Evolutionary conservation across 495 filamentous ascomycete genomes (phyloP).

Genomic region (Diplogelasinospora grovesii): DNA sequence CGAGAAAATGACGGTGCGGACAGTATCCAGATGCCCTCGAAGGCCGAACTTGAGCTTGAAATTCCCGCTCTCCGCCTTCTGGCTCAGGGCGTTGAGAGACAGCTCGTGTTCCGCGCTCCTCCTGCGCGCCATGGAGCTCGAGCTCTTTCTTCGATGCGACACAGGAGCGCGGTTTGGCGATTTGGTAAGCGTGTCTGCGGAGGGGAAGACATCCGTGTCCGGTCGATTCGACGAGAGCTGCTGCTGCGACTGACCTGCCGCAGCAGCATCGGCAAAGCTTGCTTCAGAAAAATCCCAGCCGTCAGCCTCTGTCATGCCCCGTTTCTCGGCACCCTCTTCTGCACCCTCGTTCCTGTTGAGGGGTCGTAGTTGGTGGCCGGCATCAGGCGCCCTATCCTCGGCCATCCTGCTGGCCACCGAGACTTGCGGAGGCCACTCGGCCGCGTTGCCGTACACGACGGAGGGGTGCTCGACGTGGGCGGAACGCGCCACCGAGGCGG

Average conservation of each 20-base stretch:
- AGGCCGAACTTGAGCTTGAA: conserved; percentile 94
- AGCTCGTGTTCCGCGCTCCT: conserved; percentile 51
- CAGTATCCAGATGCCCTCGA: conserved; percentile 86
- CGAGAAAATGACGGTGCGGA: conserved; percentile 90
- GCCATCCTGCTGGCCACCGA: conserved; percentile 32
- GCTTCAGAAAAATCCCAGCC: conserved; percentile 91
- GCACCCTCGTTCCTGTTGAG: conserved; percentile 31
- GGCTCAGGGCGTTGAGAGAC: conserved; percentile 35
- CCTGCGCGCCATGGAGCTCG: conserved; percentile 51
- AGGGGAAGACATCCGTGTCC: conserved; percentile 80
- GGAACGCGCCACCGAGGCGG: conserved; percentile 38
- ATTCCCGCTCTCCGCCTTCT: conserved; percentile 54
- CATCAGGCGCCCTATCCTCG: conserved; percentile 52
- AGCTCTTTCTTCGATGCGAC: conserved; percentile 77
- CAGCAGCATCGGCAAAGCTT: conserved; percentile 39
- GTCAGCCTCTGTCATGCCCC: conserved; percentile 50
- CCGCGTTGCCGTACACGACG: conserved; percentile 23
- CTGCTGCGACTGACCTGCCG: conserved; percentile 32
- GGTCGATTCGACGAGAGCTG: conserved; percentile 51
- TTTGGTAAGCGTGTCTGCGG: conserved; percentile 71
- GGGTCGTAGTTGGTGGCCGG: conserved; percentile 15
- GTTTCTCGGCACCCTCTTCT: conserved; percentile 23
- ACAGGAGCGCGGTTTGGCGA: conserved; percentile 67
- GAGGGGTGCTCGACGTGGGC: conserved; percentile 30
- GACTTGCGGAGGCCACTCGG: conserved; percentile 38